These are phyloP conservation scores for Pseudozyma hubeiensis DNA, from an alignment of 1,284 basidiomycete genomes.

Conservation along the genomic window DNA sequence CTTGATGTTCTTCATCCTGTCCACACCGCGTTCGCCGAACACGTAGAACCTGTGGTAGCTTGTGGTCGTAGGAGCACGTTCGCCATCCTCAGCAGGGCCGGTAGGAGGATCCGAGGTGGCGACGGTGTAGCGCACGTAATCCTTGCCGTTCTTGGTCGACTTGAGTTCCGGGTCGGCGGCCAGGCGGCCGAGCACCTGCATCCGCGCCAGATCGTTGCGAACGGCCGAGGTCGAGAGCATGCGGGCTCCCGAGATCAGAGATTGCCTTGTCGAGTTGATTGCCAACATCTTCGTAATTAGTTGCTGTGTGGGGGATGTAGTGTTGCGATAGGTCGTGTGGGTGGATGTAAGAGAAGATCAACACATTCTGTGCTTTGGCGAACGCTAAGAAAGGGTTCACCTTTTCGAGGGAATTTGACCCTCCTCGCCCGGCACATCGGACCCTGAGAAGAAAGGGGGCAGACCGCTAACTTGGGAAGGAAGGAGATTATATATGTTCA, in stretches of 20 bases:
- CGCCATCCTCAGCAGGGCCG: constrained; percentile 57
- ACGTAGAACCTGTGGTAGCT: constrained; percentile 63
- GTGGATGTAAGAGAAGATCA: constrained; percentile 4
- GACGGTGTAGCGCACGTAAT: constrained; percentile 65
- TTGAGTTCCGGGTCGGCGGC: constrained; percentile 63
- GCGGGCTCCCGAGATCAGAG: constrained; percentile 25
- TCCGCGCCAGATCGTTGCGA: constrained; percentile 56
- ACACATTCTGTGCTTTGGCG: no score
- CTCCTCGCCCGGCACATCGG: no score
- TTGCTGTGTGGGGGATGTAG: no score
- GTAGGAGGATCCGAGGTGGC: constrained; percentile 62
- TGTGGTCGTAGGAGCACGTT: constrained; percentile 46
- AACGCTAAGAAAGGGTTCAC: no score
- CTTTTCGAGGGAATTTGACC: no score
- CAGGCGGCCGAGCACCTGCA: constrained; percentile 65
- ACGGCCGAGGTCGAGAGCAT: constrained; percentile 58
- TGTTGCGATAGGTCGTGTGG: not conserved
- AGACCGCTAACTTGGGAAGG: no score
- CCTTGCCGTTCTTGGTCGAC: constrained; percentile 64
- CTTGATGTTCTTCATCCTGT: constrained; percentile 56
- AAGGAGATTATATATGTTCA: no score
- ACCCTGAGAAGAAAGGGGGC: no score
- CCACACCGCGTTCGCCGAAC: constrained; percentile 57
- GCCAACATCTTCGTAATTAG: constrained; percentile 23
- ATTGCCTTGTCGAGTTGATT: constrained; percentile 24